These are phyloP conservation scores for Nothopassalora personata DNA, from an alignment of 2,329 filamentous ascomycete genomes.

Conservation along the genomic window DNA sequence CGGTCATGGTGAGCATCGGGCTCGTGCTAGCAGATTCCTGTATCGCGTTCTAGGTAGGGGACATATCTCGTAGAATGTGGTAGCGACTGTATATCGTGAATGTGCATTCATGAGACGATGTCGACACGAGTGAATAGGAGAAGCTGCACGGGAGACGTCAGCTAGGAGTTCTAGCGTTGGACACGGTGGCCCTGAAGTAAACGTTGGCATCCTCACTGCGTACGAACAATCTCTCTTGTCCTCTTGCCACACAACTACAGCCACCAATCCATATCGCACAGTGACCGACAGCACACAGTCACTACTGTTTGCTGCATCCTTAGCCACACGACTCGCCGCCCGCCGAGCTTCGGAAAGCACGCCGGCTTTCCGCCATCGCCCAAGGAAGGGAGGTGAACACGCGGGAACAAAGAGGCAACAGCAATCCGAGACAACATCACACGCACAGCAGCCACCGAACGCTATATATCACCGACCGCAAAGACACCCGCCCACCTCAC, in stretches of 20 bases:
- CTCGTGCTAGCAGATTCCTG: not conserved
- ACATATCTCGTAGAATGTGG: no score
- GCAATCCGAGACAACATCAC: not conserved
- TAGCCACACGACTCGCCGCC: not conserved
- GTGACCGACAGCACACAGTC: not conserved
- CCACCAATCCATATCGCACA: not conserved
- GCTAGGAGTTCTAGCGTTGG: not conserved
- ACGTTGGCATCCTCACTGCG: not conserved
- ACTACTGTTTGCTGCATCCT: not conserved
- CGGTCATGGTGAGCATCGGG: not conserved
- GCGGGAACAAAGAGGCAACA: conserved; percentile 7
- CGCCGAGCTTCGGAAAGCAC: not conserved
- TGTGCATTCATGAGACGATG: not conserved
- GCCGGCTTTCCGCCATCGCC: not conserved
- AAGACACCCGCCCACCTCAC: not conserved
- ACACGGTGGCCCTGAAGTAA: not conserved
- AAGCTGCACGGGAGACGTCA: not conserved
- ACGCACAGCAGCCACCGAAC: not conserved
- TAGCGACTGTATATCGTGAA: not conserved
- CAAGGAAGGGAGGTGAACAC: not conserved
- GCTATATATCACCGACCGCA: not conserved
- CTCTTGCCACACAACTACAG: not conserved
- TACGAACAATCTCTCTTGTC: not conserved
- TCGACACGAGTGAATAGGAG: not conserved
- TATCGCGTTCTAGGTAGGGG: no score